These are phyloP conservation scores for Aspergillus quadrilineatus DNA, from an alignment of 2,329 filamentous ascomycete species.

Conservation along the genomic window DNA sequence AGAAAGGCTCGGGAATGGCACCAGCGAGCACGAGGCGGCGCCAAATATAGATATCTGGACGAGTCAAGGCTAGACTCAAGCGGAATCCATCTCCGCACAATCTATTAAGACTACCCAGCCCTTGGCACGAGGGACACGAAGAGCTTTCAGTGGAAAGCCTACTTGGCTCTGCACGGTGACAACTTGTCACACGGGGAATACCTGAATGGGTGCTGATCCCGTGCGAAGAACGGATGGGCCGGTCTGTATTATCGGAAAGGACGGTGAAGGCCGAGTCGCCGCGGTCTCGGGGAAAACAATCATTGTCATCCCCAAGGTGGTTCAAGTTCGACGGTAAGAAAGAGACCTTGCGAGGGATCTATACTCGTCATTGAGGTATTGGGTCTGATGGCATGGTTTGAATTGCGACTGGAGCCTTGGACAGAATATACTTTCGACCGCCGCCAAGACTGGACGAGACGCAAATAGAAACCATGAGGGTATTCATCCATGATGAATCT, in stretches of 20 bases:
- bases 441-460: background rate
- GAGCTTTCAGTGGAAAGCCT: constrained; percentile 11
- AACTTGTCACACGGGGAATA: constrained; percentile 20
- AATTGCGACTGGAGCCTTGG: background rate
- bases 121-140: constrained; percentile 5
- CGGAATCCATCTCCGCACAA: constrained; percentile 16
- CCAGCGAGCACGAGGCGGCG: constrained; percentile 1
- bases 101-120: background rate
- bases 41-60: constrained; percentile 23
- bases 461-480: constrained; percentile 10
- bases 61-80: constrained; percentile 15
- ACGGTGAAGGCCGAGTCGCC: constrained; percentile 9
- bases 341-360: background rate
- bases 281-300: background rate
- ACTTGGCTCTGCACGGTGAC: constrained; percentile 21
- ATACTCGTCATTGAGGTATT: background rate
- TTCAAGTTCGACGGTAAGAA: background rate
- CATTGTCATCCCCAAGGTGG: background rate
- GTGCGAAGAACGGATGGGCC: constrained; percentile 1
- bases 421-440: background rate
- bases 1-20: background rate
- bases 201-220: constrained; percentile 8
- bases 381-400: background rate
- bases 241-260: constrained; percentile 5
- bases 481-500: background rate